These are phyloP conservation scores for Penicillium desertorum DNA, from an alignment of 495 filamentous ascomycete species.

Conservation along the genomic window DNA sequence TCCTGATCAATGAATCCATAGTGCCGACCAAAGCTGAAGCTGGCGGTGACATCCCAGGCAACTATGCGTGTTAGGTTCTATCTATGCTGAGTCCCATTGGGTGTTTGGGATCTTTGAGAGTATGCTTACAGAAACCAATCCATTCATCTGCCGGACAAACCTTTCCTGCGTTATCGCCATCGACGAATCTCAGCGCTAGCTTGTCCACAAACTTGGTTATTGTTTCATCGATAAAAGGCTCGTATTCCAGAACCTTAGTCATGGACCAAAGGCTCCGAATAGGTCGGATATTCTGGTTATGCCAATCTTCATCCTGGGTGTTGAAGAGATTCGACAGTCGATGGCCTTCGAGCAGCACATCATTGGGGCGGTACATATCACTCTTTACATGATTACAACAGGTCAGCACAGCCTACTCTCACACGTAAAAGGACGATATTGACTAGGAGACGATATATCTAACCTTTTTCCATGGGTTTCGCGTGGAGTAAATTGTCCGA, in stretches of 20 bases:
- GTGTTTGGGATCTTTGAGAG: background rate
- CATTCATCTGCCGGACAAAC: constrained; percentile 38
- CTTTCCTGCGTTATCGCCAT: constrained; percentile 20
- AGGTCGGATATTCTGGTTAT: constrained; percentile 28
- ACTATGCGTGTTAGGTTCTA: constrained; percentile 19
- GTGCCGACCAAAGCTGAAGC: constrained; percentile 38
- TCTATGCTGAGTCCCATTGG: background rate
- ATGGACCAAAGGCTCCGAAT: constrained; percentile 44
- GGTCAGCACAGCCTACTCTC: background rate
- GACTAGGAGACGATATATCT: background rate
- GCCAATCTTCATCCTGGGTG: constrained; percentile 44
- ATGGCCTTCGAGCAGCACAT: constrained; percentile 25
- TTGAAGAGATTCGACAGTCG: constrained; percentile 40
- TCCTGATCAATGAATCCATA: constrained; percentile 45
- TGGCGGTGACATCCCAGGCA: constrained; percentile 48
- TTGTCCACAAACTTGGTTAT: constrained; percentile 26
- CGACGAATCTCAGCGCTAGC: constrained; percentile 22
- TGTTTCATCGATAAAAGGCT: constrained; percentile 33
- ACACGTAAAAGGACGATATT: background rate
- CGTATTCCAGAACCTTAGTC: constrained; percentile 34
- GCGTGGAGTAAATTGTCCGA: constrained; percentile 42
- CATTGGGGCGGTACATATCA: constrained; percentile 30
- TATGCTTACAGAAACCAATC: constrained; percentile 42
- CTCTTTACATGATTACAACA: constrained; percentile 15
- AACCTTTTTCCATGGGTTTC: constrained; percentile 31